Evolutionary conservation across 805 yeast species (phyloP).

Genomic region (Yarrowia porcina): DNA sequence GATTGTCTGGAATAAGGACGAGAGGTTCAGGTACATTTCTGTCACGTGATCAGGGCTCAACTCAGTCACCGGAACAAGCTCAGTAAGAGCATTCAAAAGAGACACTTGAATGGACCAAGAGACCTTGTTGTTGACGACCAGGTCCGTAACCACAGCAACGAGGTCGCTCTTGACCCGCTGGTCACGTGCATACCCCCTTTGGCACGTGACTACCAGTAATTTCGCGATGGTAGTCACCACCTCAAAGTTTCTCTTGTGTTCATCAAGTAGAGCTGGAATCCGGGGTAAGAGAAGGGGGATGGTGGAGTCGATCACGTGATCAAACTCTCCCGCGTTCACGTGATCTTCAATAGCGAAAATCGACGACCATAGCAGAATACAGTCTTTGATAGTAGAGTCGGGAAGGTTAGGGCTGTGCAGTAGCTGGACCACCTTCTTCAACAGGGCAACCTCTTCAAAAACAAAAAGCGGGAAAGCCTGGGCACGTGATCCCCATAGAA

Average conservation of each 20-base stretch:
- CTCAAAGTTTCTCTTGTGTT: constrained; percentile 24
- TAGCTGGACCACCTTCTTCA: constrained; percentile 53
- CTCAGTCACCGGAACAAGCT: constrained; percentile 46
- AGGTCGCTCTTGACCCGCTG: constrained; percentile 52
- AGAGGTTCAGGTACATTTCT: constrained; percentile 45
- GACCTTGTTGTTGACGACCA: constrained; percentile 48
- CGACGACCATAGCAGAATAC: constrained; percentile 44
- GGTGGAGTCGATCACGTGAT: constrained; percentile 32
- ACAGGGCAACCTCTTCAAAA: constrained; percentile 54
- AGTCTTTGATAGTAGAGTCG: constrained; percentile 55
- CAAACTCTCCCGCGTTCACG: constrained; percentile 44
- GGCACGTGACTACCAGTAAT: constrained; percentile 37
- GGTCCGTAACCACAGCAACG: constrained; percentile 54
- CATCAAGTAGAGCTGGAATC: constrained; percentile 30
- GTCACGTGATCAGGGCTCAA: constrained; percentile 29
- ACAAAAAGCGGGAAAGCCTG: constrained; percentile 52
- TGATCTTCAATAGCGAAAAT: constrained; percentile 48
- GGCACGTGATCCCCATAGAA: constrained; percentile 52
- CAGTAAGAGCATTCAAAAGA: constrained; percentile 54
- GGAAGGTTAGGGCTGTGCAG: constrained; percentile 58
- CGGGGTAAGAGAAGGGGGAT: constrained; percentile 34
- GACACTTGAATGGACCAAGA: constrained; percentile 47
- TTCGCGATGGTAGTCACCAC: constrained; percentile 31
- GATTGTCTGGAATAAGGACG: constrained; percentile 58
- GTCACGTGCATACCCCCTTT: constrained; percentile 56